A percentile compares a stretch with the other conserved stretches of the same genome.
phyloP scores from a whole-genome alignment of 2,329 filamentous ascomycete genomes.

The Rhinocladiella mackenziei region DNA sequence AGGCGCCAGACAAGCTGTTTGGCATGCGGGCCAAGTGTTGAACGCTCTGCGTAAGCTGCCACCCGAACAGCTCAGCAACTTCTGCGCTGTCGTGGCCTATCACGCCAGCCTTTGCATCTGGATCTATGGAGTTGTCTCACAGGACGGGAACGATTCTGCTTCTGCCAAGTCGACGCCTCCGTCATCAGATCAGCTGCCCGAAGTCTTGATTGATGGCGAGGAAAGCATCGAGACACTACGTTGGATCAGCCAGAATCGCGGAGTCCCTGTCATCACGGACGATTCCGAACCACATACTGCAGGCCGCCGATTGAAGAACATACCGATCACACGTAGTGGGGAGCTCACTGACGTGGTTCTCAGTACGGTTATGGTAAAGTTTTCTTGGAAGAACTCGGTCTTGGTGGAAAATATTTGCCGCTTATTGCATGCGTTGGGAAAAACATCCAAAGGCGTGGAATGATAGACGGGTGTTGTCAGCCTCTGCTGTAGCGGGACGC shows the following conservation, averaged over 20 bases:
- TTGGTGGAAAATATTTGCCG: not conserved
- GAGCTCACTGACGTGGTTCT: not conserved
- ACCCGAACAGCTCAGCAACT: not conserved
- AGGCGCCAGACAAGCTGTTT: constrained; percentile 6
- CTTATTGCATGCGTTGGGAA: not conserved
- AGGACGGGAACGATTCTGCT: not conserved
- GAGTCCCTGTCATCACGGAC: not conserved
- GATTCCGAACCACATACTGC: not conserved
- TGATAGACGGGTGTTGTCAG: too few relatives aligned
- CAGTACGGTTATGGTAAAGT: not conserved
- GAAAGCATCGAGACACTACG: not conserved
- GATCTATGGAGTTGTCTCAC: constrained; percentile 3
- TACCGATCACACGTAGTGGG: not conserved
- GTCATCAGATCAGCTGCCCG: not conserved
- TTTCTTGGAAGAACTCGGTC: not conserved
- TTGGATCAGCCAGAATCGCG: not conserved
- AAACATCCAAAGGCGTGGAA: too few relatives aligned
- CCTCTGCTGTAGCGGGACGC: too few relatives aligned
- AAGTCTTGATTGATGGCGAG: not conserved
- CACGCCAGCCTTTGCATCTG: constrained; percentile 3
- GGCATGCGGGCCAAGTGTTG: constrained; percentile 9
- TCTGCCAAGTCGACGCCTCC: not conserved
- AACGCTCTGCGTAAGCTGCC: not conserved
- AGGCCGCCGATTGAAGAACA: not conserved
- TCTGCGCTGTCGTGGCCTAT: constrained; percentile 2